phyloP scores from a whole-genome alignment of 2,329 filamentous ascomycete species.

The Pseudonectria buxi region DNA sequence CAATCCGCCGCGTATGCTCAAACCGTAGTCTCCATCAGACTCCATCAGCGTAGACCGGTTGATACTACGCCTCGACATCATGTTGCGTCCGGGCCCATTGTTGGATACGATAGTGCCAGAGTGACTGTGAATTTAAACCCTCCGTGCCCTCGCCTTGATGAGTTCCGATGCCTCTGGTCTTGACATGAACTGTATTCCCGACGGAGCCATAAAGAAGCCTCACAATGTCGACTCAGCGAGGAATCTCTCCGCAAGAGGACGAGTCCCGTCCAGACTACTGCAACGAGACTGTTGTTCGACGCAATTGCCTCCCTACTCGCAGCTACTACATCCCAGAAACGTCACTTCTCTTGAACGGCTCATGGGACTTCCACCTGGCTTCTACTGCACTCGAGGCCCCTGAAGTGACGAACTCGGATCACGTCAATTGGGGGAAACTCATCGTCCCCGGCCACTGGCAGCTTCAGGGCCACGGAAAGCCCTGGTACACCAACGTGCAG shows the following conservation, averaged over 20 bases:
- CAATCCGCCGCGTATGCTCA: too few relatives aligned
- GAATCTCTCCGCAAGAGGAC: conserved; percentile 29
- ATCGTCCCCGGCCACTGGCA: conserved; percentile 62
- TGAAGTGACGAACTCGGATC: conserved; percentile 21
- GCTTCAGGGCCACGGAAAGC: conserved; percentile 56
- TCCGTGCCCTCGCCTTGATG: too few relatives aligned
- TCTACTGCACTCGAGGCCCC: conserved; percentile 40
- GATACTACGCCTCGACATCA: too few relatives aligned
- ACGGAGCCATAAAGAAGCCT: not conserved
- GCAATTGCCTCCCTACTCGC: conserved; percentile 46
- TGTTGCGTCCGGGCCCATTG: not conserved
- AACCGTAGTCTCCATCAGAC: too few relatives aligned
- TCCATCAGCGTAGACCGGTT: too few relatives aligned
- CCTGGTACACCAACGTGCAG: conserved; percentile 62
- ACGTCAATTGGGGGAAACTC: conserved; percentile 33
- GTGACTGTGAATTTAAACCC: conserved; percentile 4
- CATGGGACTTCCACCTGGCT: conserved; percentile 50
- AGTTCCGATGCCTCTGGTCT: too few relatives aligned
- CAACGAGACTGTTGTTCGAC: conserved; percentile 45
- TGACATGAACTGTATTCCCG: too few relatives aligned
- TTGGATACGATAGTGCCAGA: conserved; percentile 13
- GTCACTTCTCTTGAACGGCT: conserved; percentile 45
- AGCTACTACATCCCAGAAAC: conserved; percentile 47
- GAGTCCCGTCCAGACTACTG: conserved; percentile 38
- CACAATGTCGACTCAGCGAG: conserved; percentile 12